Base-by-base conservation (phyloP, 345 rosid genomes). In the Litchi chinensis region DNA sequence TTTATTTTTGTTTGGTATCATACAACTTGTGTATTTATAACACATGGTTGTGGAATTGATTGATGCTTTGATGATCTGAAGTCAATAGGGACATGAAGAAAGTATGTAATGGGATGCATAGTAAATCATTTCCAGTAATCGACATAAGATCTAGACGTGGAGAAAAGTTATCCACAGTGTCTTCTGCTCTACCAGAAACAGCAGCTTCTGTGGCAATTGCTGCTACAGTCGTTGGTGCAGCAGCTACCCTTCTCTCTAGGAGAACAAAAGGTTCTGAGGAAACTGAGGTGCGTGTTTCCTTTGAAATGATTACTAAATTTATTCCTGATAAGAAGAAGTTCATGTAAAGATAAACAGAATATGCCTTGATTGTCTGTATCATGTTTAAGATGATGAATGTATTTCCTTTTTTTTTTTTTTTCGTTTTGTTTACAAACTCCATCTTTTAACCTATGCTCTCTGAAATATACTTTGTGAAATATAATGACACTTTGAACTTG, bases 171-270 rank as follows among this genome's bases (percentile, higher is more conserved):
- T 78, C 83, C 46, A 57, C 16, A 9, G 28, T 75, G 74, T 52
- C 80, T 80, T 80, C 77, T 64, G 91, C 93, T 54, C 79, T 91
- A 71, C 92, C 90, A 18, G 98, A 95, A 84, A 90, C 97, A 57
- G 93, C 91, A 73, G 88, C 89, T 81, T 91, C 98, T 81, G 82
- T 92, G 48, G 97, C 93, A 65, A 82, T 95, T 86, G 98, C 95
- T 76, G 98, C 93, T 21, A 84, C 96, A 0, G 89, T 90, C 68
- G 95, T 93, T 78, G 99, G 98, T 63, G 90, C 92, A 37, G 99
- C 99, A 74, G 96, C 98, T 24, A 90, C 98, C 19, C 57, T 90
- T 73, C 93, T 93, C 77, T 89, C 73, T 70, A 86, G 82, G 72
- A 90, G 88, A 85, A 86, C 83, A 60, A 91, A 89, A 88, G 78